Base-by-base conservation (phyloP, 768 basidiomycete genomes). In the Lyophyllum semitale region DNA sequence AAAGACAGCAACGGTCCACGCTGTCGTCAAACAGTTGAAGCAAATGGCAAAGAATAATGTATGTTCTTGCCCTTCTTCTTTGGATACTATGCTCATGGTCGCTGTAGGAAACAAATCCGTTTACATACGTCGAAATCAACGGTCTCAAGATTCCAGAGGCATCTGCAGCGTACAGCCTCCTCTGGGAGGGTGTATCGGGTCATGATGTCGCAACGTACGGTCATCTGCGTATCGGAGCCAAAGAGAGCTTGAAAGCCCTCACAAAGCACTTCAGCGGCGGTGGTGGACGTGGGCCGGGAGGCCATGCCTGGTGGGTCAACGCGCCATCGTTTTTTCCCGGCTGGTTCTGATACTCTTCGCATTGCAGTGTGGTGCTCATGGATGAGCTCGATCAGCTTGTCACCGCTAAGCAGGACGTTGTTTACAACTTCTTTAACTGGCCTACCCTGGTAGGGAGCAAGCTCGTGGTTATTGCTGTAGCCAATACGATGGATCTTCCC, bases 371-470 rank as follows among this genome's bases (percentile, higher is more conserved):
- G 4, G 95, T 98, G 4, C 77, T 99, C 15, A 98, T 99, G 93
- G 96, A 99, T 68, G 97, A 99, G 72, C 81, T 99, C 4, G 97
- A 99, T 71, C 97, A 98, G 69, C 80, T 99, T 26, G 85, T 98
- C 62, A 98, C 96, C 1, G 78, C 89, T 17, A 97, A 97, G 68
- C 96, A 99, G 69, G 96, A 99, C 55, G 96, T 99, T 9, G 91
- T 99, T 20, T 99, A 99, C 73, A 98, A 98, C 66, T 98, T 99
- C 73, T 98, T 98, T 81, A 98, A 99, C 68, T 99, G 97, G 96
- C 97, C 97, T 1, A 96, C 95, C 3, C 77, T 97, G 48, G 79
- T 83, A 0, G 87, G 85, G 18, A 95, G 93, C 54, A 92, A 91
- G 68, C 81, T 99, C 5, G 87, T 98, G 48, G 97, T 99, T 1